Percentiles rank a stretch among this genome's conserved stretches.
phyloP scores from a whole-genome alignment of 1,139 yeast genomes.

The Arxiozyma bovina region DNA sequence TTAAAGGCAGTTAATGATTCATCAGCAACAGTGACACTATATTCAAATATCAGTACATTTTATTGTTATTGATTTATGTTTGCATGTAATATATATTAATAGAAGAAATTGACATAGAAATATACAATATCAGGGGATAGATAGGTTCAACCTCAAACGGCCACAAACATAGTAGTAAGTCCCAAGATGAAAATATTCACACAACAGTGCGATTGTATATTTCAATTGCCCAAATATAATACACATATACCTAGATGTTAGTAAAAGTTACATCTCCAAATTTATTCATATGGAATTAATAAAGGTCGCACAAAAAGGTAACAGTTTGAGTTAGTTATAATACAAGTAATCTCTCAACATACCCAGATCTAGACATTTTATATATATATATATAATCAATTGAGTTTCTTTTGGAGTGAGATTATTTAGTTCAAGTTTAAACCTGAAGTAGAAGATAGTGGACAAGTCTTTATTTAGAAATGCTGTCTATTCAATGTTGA shows the following conservation, averaged over 20 bases:
- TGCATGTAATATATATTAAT: too few relatives aligned
- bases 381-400: neutral
- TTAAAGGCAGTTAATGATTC: conserved; percentile 90
- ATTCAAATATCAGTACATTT: neutral
- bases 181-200: neutral
- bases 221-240: neutral
- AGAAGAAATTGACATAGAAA: too few relatives aligned
- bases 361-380: conserved; percentile 32
- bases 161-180: neutral
- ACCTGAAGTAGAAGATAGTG: neutral
- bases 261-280: neutral
- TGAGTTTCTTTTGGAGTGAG: neutral
- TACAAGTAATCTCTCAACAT: conserved; percentile 13
- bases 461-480: too few relatives aligned
- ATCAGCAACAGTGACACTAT: conserved; percentile 88
- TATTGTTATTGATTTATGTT: neutral
- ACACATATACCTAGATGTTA: conserved; percentile 1
- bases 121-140: neutral
- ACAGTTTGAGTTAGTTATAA: neutral
- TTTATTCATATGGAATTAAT: neutral
- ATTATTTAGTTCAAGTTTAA: neutral
- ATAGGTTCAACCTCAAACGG: neutral
- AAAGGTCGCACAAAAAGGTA: neutral
- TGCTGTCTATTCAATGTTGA: neutral
- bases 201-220: neutral